These are phyloP conservation scores for Sporothrix pseudoabietina DNA, from an alignment of 2,329 filamentous ascomycete genomes.

Conservation along the genomic window DNA sequence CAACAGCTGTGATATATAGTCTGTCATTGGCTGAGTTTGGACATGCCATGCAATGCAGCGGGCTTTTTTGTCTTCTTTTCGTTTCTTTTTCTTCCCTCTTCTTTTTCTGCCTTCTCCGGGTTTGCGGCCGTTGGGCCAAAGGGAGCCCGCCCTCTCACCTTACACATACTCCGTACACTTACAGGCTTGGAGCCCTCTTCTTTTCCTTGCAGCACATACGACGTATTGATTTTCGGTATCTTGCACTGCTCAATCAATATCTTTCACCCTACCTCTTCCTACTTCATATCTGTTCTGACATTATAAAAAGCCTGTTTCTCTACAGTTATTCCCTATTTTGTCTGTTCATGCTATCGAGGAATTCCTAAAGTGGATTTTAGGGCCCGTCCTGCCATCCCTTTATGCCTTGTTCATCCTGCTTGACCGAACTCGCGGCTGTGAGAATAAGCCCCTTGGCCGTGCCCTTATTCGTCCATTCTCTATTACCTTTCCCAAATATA, in stretches of 20 bases:
- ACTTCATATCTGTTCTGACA: background rate
- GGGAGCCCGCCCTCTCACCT: background rate
- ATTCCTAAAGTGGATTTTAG: background rate
- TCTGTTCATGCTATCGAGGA: background rate
- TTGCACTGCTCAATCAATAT: background rate
- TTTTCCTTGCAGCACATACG: conserved; percentile 8
- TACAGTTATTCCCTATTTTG: conserved; percentile 3
- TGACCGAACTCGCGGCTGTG: background rate
- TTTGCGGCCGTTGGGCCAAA: background rate
- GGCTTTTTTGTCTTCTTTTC: background rate
- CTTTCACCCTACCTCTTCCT: conserved; percentile 3
- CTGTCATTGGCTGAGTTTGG: background rate
- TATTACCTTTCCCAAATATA: background rate
- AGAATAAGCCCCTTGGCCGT: background rate
- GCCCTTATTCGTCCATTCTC: background rate
- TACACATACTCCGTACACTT: background rate
- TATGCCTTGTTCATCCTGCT: conserved; percentile 1
- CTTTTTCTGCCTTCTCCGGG: background rate
- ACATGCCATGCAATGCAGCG: background rate
- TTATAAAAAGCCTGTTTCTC: no score
- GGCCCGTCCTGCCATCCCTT: conserved; percentile 13
- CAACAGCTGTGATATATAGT: background rate
- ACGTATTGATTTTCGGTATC: background rate
- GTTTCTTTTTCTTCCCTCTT: background rate
- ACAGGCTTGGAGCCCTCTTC: background rate